Evolutionary conservation across 2,329 filamentous ascomycete species (phyloP).

Genomic region (Biscogniauxia mediterranea): DNA sequence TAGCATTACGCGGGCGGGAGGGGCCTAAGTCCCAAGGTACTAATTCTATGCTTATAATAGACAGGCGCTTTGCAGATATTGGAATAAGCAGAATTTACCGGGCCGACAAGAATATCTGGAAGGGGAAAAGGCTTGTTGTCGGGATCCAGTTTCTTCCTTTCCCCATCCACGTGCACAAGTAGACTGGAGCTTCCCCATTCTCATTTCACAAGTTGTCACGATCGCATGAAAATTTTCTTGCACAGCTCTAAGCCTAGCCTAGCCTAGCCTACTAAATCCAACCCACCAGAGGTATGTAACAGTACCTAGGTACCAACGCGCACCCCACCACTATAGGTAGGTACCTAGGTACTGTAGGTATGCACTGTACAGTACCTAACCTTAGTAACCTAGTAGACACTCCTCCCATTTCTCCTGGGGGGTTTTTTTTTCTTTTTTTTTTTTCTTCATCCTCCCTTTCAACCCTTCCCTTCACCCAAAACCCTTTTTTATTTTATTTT

Average conservation of each 20-base stretch:
- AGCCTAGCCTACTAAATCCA: neutral
- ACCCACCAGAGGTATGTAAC: neutral
- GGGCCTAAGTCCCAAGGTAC: too few species aligned
- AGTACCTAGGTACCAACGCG: too few species aligned
- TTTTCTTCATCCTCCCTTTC: neutral
- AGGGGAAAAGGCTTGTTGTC: neutral
- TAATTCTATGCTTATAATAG: neutral
- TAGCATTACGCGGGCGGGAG: neutral
- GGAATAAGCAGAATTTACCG: neutral
- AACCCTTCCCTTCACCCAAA: too few species aligned
- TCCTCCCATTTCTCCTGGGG: neutral
- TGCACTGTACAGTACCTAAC: too few species aligned
- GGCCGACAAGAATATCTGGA: neutral
- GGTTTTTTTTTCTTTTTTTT: neutral
- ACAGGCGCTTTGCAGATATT: neutral
- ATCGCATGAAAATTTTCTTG: slow-evolving; percentile 21
- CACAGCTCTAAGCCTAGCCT: neutral
- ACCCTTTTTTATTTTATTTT: too few species aligned
- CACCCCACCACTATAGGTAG: too few species aligned
- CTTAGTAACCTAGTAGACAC: too few species aligned
- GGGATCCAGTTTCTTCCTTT: slow-evolving; percentile 6
- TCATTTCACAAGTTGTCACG: slow-evolving; percentile 20
- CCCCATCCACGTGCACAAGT: neutral
- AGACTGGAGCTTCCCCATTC: slow-evolving; percentile 15
- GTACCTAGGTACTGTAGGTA: too few species aligned